These are phyloP conservation scores for Cladophialophora carrionii DNA, from an alignment of 2,329 filamentous ascomycete species.

Conservation along the genomic window DNA sequence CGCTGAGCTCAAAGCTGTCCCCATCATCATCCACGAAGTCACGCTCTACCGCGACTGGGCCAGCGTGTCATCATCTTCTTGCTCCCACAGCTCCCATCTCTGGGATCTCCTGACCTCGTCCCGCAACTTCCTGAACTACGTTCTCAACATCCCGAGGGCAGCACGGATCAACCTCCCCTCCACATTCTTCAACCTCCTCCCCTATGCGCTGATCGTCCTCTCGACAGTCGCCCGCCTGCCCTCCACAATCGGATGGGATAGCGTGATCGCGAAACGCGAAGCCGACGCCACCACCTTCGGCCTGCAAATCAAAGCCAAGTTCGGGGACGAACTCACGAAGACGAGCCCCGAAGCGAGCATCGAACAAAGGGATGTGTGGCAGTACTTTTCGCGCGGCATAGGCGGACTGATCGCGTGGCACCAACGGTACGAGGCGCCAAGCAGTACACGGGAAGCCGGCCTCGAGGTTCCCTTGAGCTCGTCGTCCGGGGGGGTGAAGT, in stretches of 20 bases:
- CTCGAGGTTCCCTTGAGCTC: slow-evolving; percentile 9
- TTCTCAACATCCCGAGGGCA: slow-evolving; percentile 7
- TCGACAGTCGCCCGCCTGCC: slow-evolving; percentile 13
- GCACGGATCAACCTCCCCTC: slow-evolving; percentile 9
- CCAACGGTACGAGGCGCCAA: slow-evolving; percentile 10
- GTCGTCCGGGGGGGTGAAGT: background rate
- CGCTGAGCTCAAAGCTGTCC: slow-evolving; percentile 16
- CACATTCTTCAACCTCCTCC: slow-evolving; percentile 8
- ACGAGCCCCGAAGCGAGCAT: background rate
- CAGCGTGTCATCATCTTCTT: background rate
- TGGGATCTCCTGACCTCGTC: slow-evolving; percentile 21
- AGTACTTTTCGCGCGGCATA: slow-evolving; percentile 15
- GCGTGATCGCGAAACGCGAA: slow-evolving; percentile 18
- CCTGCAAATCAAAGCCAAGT: slow-evolving; percentile 8
- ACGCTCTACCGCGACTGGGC: slow-evolving; percentile 15
- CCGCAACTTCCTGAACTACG: slow-evolving; percentile 7
- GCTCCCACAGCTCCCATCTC: slow-evolving; percentile 5
- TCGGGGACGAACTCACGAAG: slow-evolving; percentile 15
- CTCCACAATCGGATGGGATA: slow-evolving; percentile 14
- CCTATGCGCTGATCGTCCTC: slow-evolving; percentile 20
- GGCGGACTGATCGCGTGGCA: slow-evolving; percentile 19
- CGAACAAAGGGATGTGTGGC: slow-evolving; percentile 20
- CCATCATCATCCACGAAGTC: slow-evolving; percentile 17
- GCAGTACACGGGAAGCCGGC: background rate
- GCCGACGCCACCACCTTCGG: slow-evolving; percentile 12